A percentile compares a stretch with the other conserved stretches of the same genome.
Evolutionary conservation across 495 filamentous ascomycete genomes (phyloP).

Genomic region (Parachaetomium inaequale): DNA sequence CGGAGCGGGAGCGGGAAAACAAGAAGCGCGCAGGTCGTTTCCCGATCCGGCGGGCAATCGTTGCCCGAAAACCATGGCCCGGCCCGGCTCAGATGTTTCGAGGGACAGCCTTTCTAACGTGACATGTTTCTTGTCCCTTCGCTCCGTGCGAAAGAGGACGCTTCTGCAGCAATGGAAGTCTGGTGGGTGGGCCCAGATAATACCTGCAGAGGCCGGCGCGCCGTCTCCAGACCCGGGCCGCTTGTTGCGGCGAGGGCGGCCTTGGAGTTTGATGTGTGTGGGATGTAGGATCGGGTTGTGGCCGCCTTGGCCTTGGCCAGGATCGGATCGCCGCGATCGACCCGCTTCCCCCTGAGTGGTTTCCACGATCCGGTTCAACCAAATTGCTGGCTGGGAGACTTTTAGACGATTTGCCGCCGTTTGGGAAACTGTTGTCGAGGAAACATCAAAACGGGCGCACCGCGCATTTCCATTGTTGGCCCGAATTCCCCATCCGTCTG

Average conservation of each 20-base stretch:
- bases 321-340: not conserved
- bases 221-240: too few species aligned
- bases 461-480: not conserved
- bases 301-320: not conserved
- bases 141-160: too few species aligned
- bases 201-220: too few species aligned
- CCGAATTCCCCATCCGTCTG: not conserved
- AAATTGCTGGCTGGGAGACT: not conserved
- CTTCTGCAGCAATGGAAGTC: too few species aligned
- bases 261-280: not conserved
- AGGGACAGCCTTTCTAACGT: not conserved
- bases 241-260: too few species aligned
- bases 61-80: not conserved
- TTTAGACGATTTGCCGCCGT: not conserved
- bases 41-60: not conserved
- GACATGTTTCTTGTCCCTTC: not conserved
- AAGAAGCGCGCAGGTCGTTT: not conserved
- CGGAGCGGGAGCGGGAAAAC: too few species aligned
- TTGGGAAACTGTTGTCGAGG: not conserved
- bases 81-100: not conserved
- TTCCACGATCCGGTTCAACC: not conserved
- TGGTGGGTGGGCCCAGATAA: too few species aligned
- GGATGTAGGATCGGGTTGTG: not conserved
- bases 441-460: not conserved
- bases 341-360: not conserved